Evolutionary conservation across 441 rosid genomes (phyloP), one percentile per base, ranked within the genome.

Genomic region (Adansonia gregorii): DNA sequence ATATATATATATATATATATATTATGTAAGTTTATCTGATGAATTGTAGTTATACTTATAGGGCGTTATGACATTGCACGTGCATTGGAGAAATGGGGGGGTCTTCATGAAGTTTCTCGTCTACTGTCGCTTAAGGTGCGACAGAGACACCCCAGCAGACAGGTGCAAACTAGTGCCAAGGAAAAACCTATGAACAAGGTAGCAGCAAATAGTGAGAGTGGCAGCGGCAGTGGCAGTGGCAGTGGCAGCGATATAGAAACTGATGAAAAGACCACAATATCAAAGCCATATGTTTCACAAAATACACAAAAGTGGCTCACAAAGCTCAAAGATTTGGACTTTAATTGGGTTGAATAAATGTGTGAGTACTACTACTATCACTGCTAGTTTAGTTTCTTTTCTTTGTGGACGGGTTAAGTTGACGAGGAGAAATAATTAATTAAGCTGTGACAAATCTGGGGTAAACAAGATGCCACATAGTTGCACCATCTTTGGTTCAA

Each of bases 61-160:
- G 99, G 99, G 74, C 92, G 98, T 12, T 96, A 91, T 66, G 98
- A 94, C 87, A 96, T 96, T 27, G 99, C 99, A 0, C 88, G 98
- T 2, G 97, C 98, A 67, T 82, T 94, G 24, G 99, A 96, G 91
- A 96, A 94, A 84, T 96, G 99, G 97, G 98, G 99, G 15, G 98
- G 98, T 8, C 86, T 94, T 17, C 97, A 86, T 48, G 95, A 96
- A 86, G 97, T 94, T 19, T 91, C 98, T 39, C 91, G 95, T 19
- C 92, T 96, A 4, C 58, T 94, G 74, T 86, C 94, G 1, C 89
- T 96, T n/a, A 89, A 91, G 82, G 88, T 93, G 77, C 90, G 99
- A 84, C 90, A 87, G 78, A 91, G 97, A 84, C 91, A 88, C 76
- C 94, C 94, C 1, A 89, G 83, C 74, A 88, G 92, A 55, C 93